Base-by-base conservation (phyloP, 768 basidiomycete genomes). In the Mycena albidolilacea region DNA sequence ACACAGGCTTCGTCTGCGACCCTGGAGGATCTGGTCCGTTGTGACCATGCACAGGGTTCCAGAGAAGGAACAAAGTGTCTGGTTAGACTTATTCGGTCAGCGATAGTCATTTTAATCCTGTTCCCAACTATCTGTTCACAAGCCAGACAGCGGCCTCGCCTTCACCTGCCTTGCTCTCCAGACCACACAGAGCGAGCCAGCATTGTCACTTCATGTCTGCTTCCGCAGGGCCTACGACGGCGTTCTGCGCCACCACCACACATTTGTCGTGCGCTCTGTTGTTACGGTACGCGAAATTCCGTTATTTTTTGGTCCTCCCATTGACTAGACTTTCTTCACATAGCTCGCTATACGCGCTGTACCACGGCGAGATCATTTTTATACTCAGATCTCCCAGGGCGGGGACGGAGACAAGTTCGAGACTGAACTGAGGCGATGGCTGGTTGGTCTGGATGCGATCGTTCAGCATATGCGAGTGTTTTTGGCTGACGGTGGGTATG, bases 161-260 rank as follows among this genome's bases (percentile, higher is more conserved):
- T 91, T 94, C 76, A 90, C 91, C 3, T 92, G 90, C 79, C 85
- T 86, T 73, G 93, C 93, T 15, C 85, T 95, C 48, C 88, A 90
- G 79, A 85, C 90, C 76, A 89, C 90, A 85, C 92, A 91, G 74
- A 80, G 80, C 7, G 90, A 93, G 76, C 81, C 80, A 19, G 77
- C 77, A 35, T 78, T 86, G 1, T 91, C 92, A 73, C 82, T 93
- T 57, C 88, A 91, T 75, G 84, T 87, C 70, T 93, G 93, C 80
- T 94, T 95, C 84, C 89, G 87, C 80, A 84, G 88, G 52, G 87
- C 93, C 4, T 95, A 93, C 79, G 92, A 95, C 72, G 85, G 86
- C 65, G 89, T 93, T 19, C 85, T 95, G 62, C 83, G 81, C 64
- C 91, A 90, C 71, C 92, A 93, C 80, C 91, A 93, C 78, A 84